Evolutionary conservation across 2,329 filamentous ascomycete genomes (phyloP).

Genomic region (Pseudogymnoascus sp.): DNA sequence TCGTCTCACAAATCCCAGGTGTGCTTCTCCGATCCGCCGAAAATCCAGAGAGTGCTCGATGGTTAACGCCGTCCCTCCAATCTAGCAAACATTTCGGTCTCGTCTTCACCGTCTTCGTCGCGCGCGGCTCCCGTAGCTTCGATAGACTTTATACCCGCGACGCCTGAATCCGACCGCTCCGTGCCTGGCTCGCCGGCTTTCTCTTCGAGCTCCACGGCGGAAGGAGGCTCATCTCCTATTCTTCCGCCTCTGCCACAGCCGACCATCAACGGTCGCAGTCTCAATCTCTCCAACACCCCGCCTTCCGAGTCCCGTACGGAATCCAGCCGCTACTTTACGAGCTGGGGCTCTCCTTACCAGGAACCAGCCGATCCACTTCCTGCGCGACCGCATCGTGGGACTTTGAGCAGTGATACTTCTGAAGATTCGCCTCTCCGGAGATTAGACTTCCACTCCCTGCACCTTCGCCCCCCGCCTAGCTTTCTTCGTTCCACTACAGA

Average conservation of each 20-base stretch:
- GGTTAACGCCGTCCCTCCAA: conserved; percentile 11
- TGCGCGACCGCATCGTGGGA: conserved; percentile 38
- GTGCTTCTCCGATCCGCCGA: conserved; percentile 14
- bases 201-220: conserved; percentile 54
- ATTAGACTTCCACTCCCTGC: conserved; percentile 43
- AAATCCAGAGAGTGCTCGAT: neutral
- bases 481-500: conserved; percentile 32
- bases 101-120: conserved; percentile 34
- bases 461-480: conserved; percentile 43
- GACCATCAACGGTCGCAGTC: conserved; percentile 46
- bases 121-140: conserved; percentile 53
- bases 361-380: conserved; percentile 48
- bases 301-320: conserved; percentile 27
- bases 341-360: conserved; percentile 88
- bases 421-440: conserved; percentile 56
- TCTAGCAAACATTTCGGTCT: conserved; percentile 24
- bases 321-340: conserved; percentile 53
- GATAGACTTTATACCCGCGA: conserved; percentile 44
- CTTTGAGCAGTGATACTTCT: conserved; percentile 51
- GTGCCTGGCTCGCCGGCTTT: conserved; percentile 47
- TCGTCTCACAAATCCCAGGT: conserved; percentile 53
- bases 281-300: conserved; percentile 48
- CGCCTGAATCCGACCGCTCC: conserved; percentile 6
- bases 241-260: conserved; percentile 53
- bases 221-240: conserved; percentile 49